Evolutionary conservation across 306 rosid species (phyloP), one percentile per base, ranked within the genome.

Genomic region (Castanea crenata): DNA sequence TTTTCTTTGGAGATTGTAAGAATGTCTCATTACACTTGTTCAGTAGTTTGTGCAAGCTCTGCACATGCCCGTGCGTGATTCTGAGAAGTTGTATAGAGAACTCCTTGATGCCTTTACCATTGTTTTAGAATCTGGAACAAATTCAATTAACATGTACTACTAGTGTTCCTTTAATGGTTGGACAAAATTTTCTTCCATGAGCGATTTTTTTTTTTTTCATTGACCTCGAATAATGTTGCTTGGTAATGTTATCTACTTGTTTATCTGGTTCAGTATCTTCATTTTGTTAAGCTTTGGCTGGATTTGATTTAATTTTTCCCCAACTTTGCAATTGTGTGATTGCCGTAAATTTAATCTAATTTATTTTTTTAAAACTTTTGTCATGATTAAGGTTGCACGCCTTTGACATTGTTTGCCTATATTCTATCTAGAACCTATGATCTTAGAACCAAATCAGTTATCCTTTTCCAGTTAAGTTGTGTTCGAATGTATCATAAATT

Each of bases 1-100:
- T 54, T 16, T 56, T 69, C 55, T 13, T 49, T 77, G 79, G 27
- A 71, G 56, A 52, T 78, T 79, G 85, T 83, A 82, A 90, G 86
- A 34, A 86, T 83, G 78, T 83, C 56, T 81, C 54, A 64, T 82
- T 15, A 38, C 68, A 34, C 49, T 23, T 58, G 35, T 82, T 41
- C 35, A 18, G 62, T 74, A 64, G 77, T 29, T 54, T 62, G 71
- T 65, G 55, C 19, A 35, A 11, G 20, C 74, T 67, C 46, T 73
- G 80, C 68, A 34, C 41, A 27, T 46, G 63, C 41, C 3, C 57
- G 4, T 46, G 44, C 71, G 70, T 57, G 71, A 75, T 59, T 56
- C 61, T 73, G 72, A 56, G 61, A 9, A 57, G 15, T 12, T 49
- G 41, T 58, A 15, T 7, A 8, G 6, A 68, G 18, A 49, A 59